phyloP scores from a whole-genome alignment of 495 filamentous ascomycete genomes.

The Aspergillus cavernicola region DNA sequence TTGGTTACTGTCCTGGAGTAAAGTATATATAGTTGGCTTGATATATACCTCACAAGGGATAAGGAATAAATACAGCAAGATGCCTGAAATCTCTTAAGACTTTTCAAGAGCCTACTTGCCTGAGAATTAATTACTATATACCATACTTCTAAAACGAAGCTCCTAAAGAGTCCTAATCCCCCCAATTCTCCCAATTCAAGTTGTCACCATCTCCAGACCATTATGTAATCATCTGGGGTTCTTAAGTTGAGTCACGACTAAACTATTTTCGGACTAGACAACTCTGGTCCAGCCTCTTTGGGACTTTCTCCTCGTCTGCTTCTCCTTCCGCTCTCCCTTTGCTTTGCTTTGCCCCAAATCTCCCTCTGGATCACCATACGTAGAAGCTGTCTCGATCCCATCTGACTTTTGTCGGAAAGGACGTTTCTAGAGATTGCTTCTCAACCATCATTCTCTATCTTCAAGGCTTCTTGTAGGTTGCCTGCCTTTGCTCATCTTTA shows the following conservation, averaged over 20 bases:
- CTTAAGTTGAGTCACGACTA: too few species aligned
- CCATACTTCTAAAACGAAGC: background rate
- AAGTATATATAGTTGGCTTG: too few species aligned
- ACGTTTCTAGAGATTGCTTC: conserved; percentile 14
- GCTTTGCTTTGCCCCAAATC: conserved; percentile 13
- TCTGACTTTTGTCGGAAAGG: conserved; percentile 15
- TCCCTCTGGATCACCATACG: conserved; percentile 7
- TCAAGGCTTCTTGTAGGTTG: conserved; percentile 49
- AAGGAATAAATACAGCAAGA: too few species aligned
- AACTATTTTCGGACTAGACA: background rate
- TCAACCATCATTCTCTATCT: conserved; percentile 16
- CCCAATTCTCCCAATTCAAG: too few species aligned
- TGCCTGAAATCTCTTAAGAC: too few species aligned
- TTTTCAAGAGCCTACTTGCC: too few species aligned
- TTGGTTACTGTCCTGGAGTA: too few species aligned
- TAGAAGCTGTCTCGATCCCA: conserved; percentile 16
- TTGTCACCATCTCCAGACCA: background rate
- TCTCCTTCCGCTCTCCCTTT: conserved; percentile 11
- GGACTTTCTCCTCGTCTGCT: conserved; percentile 5
- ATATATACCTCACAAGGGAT: too few species aligned
- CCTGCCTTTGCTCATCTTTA: conserved; percentile 30
- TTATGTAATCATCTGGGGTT: background rate
- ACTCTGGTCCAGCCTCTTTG: conserved; percentile 11
- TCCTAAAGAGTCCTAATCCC: too few species aligned
- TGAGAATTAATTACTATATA: too few species aligned